Evolutionary conservation across 2,329 filamentous ascomycete species (phyloP), one percentile per base, ranked within the genome.

Genomic region (Colletotrichum truncatum): DNA sequence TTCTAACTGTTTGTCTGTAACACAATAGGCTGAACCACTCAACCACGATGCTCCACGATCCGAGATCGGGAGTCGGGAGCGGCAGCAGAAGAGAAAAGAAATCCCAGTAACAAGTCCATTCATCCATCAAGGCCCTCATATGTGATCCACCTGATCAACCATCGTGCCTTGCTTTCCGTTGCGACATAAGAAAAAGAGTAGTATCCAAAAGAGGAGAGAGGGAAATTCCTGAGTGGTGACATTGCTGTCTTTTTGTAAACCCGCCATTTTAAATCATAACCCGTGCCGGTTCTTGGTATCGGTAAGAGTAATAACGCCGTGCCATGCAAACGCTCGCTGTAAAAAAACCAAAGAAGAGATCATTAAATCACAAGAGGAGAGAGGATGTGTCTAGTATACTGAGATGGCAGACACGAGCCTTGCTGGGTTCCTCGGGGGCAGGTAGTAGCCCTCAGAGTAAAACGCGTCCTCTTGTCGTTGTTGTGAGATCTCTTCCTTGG

Each of bases 391-490:
- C 62, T 82, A 89, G 77, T 87, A 88, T 70, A 87, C 85, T 69
- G 84, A 83, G 78, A 88, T 86, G 73, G 84, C 77, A 57, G 85
- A 82, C 67, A 86, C 81, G 68, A 88, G 71, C 67, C 84, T 79
- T 66, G 81, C 76, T 21, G 85, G 79, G 71, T 82, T 85, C 71
- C 83, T 80, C 43, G 81, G 76, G 67, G 84, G 82, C 69, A 87
- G 75, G 76, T 86, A 88, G 77, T 81, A 86, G 65, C 82, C 82
- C 64, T 85, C 82, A 63, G 81, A 79, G 76, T 84, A 86, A 73
- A 84, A 81, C 69, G 74, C 73, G 69, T 64, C 70, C 67, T 62
- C 70, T 77, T 77, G 64, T 79, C 81, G 76, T 73, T 79, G 78
- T 62, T 74, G 74, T 56, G 62, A 61, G 70, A 76, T 73, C 72